A percentile compares a stretch with the other conserved stretches of the same genome.
These are phyloP conservation scores for Schizophyllum commune DNA, from an alignment of 1,284 basidiomycete species.

Conservation along the genomic window DNA sequence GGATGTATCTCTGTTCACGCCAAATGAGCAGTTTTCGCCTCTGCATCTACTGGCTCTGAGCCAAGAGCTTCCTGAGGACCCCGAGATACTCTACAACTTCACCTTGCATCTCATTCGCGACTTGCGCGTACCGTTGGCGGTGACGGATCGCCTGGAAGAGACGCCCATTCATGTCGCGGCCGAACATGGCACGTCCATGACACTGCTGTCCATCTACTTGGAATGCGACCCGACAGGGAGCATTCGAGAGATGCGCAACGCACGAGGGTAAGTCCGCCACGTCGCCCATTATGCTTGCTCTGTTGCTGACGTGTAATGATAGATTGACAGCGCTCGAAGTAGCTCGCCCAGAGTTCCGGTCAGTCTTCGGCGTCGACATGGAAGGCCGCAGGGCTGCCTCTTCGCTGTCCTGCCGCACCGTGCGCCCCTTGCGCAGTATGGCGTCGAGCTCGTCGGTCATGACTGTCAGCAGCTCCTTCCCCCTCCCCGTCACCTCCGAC, in stretches of 20 bases:
- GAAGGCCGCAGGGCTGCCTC: constrained; percentile 41
- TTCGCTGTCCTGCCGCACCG: constrained; percentile 46
- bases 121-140: constrained; percentile 56
- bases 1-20: constrained; percentile 63
- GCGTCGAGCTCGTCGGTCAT: constrained; percentile 34
- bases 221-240: constrained; percentile 50
- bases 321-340: constrained; percentile 66
- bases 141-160: constrained; percentile 75
- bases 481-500: constrained; percentile 11
- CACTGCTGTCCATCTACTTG: constrained; percentile 53
- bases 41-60: constrained; percentile 62
- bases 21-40: constrained; percentile 53
- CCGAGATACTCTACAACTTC: constrained; percentile 44
- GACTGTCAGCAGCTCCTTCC: constrained; percentile 23
- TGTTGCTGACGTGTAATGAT: constrained; percentile 5
- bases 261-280: constrained; percentile 46
- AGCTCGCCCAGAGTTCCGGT: constrained; percentile 51
- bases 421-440: constrained; percentile 39
- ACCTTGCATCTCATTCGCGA: constrained; percentile 58
- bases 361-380: constrained; percentile 44
- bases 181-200: constrained; percentile 71
- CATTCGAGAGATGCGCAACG: constrained; percentile 53
- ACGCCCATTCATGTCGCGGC: constrained; percentile 94
- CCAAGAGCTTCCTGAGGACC: constrained; percentile 26
- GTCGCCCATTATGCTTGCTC: constrained; percentile 6